These are phyloP conservation scores for Hordeum pubiflorum DNA, from an alignment of 202 grass and related monocot genomes.

Conservation along the genomic window DNA sequence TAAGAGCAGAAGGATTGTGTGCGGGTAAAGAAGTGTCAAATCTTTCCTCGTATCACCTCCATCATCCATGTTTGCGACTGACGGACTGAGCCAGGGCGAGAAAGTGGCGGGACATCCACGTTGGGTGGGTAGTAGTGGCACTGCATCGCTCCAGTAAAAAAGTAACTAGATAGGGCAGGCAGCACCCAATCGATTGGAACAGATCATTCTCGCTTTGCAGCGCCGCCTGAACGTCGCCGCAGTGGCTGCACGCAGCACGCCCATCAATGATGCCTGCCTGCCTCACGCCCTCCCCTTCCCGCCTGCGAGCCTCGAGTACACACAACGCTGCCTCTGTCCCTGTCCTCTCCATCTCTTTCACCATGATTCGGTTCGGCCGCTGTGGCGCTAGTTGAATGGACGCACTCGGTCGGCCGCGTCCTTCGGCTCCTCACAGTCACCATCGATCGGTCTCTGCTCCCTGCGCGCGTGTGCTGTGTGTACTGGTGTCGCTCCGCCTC, in stretches of 20 bases:
- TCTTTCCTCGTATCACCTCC: background rate
- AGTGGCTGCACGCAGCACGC: slow-evolving; percentile 25
- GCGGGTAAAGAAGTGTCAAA: slow-evolving; percentile 7
- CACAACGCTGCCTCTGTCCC: too few relatives aligned
- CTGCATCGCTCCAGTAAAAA: background rate
- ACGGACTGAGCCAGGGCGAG: background rate
- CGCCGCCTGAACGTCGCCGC: background rate
- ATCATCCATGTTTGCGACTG: background rate
- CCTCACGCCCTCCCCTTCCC: background rate
- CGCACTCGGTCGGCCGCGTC: background rate
- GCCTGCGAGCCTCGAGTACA: background rate
- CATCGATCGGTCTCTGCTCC: background rate
- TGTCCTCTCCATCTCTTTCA: slow-evolving; percentile 9
- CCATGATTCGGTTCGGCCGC: slow-evolving; percentile 34
- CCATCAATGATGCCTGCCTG: slow-evolving; percentile 34
- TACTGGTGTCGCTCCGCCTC: background rate
- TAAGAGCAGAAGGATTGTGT: background rate
- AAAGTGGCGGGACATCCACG: background rate
- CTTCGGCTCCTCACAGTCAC: background rate
- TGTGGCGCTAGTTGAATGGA: background rate
- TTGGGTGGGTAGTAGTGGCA: background rate
- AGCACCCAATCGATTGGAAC: background rate
- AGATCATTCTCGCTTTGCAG: slow-evolving; percentile 24
- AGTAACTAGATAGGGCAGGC: background rate
- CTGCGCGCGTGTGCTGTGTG: background rate